Evolutionary conservation across 129 eudicot species (phyloP), one percentile per base, ranked within the genome.

Genomic region (Flaveria ramosissima): DNA sequence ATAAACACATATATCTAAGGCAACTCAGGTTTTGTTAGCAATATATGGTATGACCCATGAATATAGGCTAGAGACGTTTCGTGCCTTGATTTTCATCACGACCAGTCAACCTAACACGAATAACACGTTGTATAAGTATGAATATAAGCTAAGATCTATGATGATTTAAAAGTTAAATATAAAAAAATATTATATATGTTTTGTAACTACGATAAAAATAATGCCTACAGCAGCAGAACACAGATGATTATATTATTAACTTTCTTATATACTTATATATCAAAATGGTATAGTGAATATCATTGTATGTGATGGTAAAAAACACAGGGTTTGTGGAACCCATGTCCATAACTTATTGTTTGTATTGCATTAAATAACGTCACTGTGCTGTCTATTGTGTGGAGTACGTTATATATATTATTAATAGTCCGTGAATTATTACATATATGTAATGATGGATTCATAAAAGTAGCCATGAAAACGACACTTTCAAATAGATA

Each of bases 311-410:
- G 45, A 62, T 62, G 7, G 17, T 27, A 7, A 32, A 27, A 61
- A 27, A 62, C 39, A 26, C 42, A 61, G 19, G 42, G 45, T 63
- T 26, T 30, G 68, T 63, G 68, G 68, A 30, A 63, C 68, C 68
- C 68, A 63, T 63, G 11, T 27, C 68, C 68, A 63, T 63, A 30
- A 63, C 68, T 6, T 63, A 27, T 63, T 63, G 68, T 15, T 63
- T 63, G 43, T 63, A 63, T 63, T 63, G 45, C 30, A 27, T 63
- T 63, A 63, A 63, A 63, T 63, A 27, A 15, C 68, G 6, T 7
- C 68, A 63, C 45, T 63, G 68, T 63, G 68, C 7, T 63, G 68
- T 63, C 68, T 7, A 63, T 63, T 30, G 21, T 63, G 68, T 62
- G 42, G 19, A 62, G 68, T 62, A 14, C n/a, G 42, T 26, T 27